phyloP scores from a whole-genome alignment of 179 eudicot genomes.

The Carnegiea gigantea region DNA sequence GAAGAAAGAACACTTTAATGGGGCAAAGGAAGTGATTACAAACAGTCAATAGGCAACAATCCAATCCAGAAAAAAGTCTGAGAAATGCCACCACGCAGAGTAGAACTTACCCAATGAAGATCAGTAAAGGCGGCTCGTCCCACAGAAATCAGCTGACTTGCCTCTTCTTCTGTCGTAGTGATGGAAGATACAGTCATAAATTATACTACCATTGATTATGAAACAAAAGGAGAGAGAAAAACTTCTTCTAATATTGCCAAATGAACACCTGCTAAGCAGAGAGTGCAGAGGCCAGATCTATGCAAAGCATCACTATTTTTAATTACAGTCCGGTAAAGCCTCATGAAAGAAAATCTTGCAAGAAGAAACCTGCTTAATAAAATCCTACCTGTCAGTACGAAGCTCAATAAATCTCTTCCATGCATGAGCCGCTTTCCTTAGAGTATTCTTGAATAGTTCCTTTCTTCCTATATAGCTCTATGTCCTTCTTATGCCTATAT shows the following conservation, averaged over 20 bases:
- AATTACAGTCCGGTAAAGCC: too few relatives aligned
- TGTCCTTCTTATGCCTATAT: slow-evolving; percentile 70
- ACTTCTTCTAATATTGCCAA: too few relatives aligned
- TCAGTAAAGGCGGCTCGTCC: slow-evolving; percentile 96
- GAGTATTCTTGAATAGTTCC: slow-evolving; percentile 76
- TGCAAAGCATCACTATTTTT: too few relatives aligned
- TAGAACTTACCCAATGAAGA: slow-evolving; percentile 81
- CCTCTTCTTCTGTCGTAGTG: slow-evolving; percentile 70
- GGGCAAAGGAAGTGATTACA: too few relatives aligned
- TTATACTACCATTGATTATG: not conserved
- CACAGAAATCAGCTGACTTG: slow-evolving; percentile 57
- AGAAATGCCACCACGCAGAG: too few relatives aligned
- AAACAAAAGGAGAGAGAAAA: not conserved
- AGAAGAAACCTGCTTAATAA: too few relatives aligned
- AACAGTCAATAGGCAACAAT: too few relatives aligned
- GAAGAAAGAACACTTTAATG: too few relatives aligned
- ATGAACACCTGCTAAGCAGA: too few relatives aligned
- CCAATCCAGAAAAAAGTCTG: not conserved
- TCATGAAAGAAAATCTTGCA: too few relatives aligned
- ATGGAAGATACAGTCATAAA: not conserved
- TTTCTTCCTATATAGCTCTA: slow-evolving; percentile 63
- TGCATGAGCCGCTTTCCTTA: slow-evolving; percentile 78
- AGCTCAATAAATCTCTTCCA: slow-evolving; percentile 83
- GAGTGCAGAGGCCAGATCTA: too few relatives aligned
- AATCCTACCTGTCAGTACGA: slow-evolving; percentile 63